Conservation (phyloP, 2,329 filamentous ascomycete species). For the Cercospora zeae-maydis region DNA sequence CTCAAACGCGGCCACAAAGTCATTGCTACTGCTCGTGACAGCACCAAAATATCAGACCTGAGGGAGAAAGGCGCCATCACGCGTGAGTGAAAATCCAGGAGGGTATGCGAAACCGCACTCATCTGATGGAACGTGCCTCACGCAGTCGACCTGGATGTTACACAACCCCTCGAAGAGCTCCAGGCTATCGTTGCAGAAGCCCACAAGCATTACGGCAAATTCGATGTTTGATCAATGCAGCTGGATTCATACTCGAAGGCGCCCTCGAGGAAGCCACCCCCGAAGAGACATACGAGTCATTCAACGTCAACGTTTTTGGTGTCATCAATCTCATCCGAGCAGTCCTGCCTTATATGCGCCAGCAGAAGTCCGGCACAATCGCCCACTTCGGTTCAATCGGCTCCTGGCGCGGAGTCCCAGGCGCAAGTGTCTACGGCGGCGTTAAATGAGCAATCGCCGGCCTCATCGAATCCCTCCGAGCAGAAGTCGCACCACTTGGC, state of each 20-base stretch:
- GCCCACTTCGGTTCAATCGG: slow-evolving; percentile 46
- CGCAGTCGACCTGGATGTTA: slow-evolving; percentile 38
- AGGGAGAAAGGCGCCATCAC: slow-evolving; percentile 20
- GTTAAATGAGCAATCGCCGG: slow-evolving; percentile 49
- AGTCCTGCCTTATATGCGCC: slow-evolving; percentile 27
- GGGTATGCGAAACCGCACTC: neutral
- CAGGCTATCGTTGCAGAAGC: slow-evolving; percentile 37
- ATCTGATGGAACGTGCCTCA: neutral
- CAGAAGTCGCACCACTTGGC: slow-evolving; percentile 44
- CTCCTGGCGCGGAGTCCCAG: slow-evolving; percentile 42
- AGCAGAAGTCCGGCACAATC: slow-evolving; percentile 22
- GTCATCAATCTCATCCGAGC: slow-evolving; percentile 25
- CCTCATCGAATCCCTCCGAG: slow-evolving; percentile 44
- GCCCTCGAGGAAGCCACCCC: slow-evolving; percentile 21
- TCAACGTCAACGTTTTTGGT: slow-evolving; percentile 29
- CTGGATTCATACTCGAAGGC: slow-evolving; percentile 34
- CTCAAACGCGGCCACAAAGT: slow-evolving; percentile 44
- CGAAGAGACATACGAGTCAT: slow-evolving; percentile 19
- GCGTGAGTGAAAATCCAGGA: neutral
- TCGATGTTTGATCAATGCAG: slow-evolving; percentile 44
- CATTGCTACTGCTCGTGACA: slow-evolving; percentile 46
- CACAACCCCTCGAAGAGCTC: slow-evolving; percentile 39
- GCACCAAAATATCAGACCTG: slow-evolving; percentile 18
- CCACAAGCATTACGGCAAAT: slow-evolving; percentile 35
- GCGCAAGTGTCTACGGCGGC: slow-evolving; percentile 40